A percentile compares a stretch with the other conserved stretches of the same genome.
Conservation (phyloP, 192 early-diverging fungal species). For the Coemansia sp. region DNA sequence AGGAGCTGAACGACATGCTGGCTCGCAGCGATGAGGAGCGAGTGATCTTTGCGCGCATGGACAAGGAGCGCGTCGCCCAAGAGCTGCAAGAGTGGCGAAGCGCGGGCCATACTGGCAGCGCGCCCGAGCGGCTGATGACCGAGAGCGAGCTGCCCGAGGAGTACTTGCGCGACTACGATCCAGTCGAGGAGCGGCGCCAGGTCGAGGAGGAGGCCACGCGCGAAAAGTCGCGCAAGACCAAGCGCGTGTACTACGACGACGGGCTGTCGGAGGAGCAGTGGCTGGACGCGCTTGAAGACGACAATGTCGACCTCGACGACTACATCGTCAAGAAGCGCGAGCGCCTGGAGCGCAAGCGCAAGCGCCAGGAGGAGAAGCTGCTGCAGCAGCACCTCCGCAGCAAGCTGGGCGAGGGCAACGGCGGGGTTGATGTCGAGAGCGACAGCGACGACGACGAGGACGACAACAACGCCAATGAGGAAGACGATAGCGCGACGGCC, state of each 20-base stretch:
- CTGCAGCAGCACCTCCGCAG: conserved; percentile 24
- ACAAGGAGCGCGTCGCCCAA: conserved; percentile 65
- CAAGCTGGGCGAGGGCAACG: conserved; percentile 24
- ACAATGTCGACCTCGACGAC: conserved; percentile 64
- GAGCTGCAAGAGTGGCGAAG: conserved; percentile 60
- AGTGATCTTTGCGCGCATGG: conserved; percentile 66
- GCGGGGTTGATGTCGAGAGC: conserved; percentile 5
- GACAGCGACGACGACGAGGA: neutral
- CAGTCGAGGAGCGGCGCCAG: conserved; percentile 55
- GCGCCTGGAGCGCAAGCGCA: conserved; percentile 32
- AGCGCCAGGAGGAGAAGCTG: conserved; percentile 36
- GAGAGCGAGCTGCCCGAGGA: conserved; percentile 86
- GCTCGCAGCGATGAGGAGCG: conserved; percentile 84
- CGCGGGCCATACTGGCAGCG: conserved; percentile 60
- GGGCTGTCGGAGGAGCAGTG: conserved; percentile 94
- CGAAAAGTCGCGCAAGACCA: conserved; percentile 74
- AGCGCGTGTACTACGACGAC: conserved; percentile 86
- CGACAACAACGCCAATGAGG: neutral
- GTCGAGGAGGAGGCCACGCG: conserved; percentile 63
- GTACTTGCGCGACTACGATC: conserved; percentile 70
- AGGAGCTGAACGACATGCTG: conserved; percentile 92
- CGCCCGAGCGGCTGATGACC: conserved; percentile 79
- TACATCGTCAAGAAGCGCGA: conserved; percentile 57
- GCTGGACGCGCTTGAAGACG: conserved; percentile 76
- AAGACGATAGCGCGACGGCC: neutral